Evolutionary conservation across 1,139 yeast species (phyloP).

Genomic region (Geotrichum fermentans): DNA sequence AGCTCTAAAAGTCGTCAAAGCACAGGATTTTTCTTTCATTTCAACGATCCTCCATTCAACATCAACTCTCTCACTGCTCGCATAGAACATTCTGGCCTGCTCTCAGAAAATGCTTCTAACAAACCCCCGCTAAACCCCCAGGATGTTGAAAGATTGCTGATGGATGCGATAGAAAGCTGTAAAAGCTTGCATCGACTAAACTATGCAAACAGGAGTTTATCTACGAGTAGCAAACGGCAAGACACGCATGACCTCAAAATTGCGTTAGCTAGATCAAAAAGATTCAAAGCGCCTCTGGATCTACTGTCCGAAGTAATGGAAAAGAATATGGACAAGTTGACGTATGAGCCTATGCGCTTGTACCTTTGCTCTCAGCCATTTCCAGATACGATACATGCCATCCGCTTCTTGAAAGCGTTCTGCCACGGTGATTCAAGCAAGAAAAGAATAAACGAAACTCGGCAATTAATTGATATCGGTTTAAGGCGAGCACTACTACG

Average conservation of each 20-base stretch:
- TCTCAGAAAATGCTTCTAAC: not conserved
- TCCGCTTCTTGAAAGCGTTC: conserved; percentile 1
- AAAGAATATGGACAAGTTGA: not conserved
- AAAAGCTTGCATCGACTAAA: conserved; percentile 3
- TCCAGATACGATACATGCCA: conserved; percentile 12
- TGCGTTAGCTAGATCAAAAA: conserved; percentile 4
- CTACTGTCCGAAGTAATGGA: conserved; percentile 10
- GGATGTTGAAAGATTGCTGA: conserved; percentile 2
- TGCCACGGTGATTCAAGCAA: not conserved
- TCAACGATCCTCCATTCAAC: conserved; percentile 20
- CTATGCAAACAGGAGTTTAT: not conserved
- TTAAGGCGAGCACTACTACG: conserved; percentile 13
- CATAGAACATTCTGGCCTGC: conserved; percentile 14
- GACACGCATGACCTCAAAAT: conserved; percentile 10
- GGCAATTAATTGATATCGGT: conserved; percentile 4
- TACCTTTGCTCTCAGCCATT: conserved; percentile 14
- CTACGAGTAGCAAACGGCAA: conserved; percentile 4
- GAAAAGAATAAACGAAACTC: not conserved
- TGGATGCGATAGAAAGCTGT: conserved; percentile 18
- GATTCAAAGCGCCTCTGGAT: conserved; percentile 10
- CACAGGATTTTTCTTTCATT: conserved; percentile 9
- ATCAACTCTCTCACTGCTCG: conserved; percentile 12
- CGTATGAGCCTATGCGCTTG: not conserved
- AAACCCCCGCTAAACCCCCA: not conserved
- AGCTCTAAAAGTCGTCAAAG: conserved; percentile 19